Evolutionary conservation across 768 basidiomycete genomes (phyloP).

Genomic region (Termitomyces bulborhizus): DNA sequence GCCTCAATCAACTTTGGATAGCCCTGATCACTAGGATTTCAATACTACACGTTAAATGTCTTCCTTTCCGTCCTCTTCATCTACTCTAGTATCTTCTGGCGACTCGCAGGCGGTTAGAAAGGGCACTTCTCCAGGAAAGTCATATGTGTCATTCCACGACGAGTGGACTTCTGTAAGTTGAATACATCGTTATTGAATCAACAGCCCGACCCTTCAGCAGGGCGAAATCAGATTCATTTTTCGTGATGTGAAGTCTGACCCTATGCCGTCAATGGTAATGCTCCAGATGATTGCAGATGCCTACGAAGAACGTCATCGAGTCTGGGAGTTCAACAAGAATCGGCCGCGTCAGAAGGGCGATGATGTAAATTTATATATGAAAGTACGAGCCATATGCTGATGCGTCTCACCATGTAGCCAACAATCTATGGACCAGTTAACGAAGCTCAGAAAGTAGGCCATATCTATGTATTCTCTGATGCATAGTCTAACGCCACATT

Average conservation of each 20-base stretch:
- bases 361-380: slow-evolving; percentile 5
- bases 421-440: slow-evolving; percentile 11
- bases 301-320: slow-evolving; percentile 11
- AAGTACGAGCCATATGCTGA: too few species aligned
- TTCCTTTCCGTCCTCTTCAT: neutral
- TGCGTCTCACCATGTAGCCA: slow-evolving; percentile 2
- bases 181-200: neutral
- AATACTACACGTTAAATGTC: neutral
- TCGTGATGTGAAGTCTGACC: slow-evolving; percentile 1
- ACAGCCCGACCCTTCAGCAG: neutral
- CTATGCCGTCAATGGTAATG: slow-evolving; percentile 8
- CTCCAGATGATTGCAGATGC: slow-evolving; percentile 16
- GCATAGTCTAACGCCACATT: neutral
- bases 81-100: neutral
- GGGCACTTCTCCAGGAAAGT: neutral
- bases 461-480: neutral
- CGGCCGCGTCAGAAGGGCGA: neutral
- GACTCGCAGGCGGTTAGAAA: neutral
- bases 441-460: slow-evolving; percentile 9
- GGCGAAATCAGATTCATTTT: neutral
- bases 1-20: neutral
- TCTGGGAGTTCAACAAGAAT: slow-evolving; percentile 11
- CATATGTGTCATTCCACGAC: neutral
- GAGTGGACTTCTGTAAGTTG: slow-evolving; percentile 1
- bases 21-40: neutral